Base-by-base conservation (phyloP, 2,329 filamentous ascomycete genomes). In the Westerdykella ornata region DNA sequence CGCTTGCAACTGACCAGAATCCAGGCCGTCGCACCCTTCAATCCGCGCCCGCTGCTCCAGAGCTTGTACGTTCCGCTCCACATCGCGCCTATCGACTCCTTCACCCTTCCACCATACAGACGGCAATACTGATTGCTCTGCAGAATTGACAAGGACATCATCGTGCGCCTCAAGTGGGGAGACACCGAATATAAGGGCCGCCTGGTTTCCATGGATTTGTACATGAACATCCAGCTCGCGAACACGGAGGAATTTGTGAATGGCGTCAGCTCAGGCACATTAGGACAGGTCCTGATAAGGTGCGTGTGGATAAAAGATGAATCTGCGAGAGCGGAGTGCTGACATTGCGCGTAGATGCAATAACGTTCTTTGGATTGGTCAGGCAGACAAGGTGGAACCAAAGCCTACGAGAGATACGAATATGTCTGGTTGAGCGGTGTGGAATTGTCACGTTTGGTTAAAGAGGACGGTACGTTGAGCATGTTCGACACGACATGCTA, bases 151-250 rank as follows among this genome's bases (percentile, higher is more conserved):
- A 85, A 94, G 68, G 80, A 90, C 61, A 82, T 98, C 62, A 76
- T 89, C 49, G 85, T 98, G 50, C 87, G 89, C 58, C 78, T 98
- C 51, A 98, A 98, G 78, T 98, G 92, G 92, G 88, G 88, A 57
- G 84, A 96, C 69, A 92, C 88, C 45, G 92, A 98, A 69, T 98
- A 98, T 78, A 94, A 90, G 68, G 92, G 92, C 65, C 80, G 80
- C 52, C 80, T 98, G 48, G 85, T 95, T 62, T 90, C 85, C 58
- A 86, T 94, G 62, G 92, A 98, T 72, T 88, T 85, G 63, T 98
- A 98, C 75, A 97, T 98, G 90, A 98, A 98, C 73, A 82, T 98
- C 51, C 88, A 97, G 72, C 78, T 98, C 49, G 81, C 82, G 52
- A 83, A 84, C 58, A 89, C 90, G 38, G 86, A 95, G 70, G 92